A percentile compares a stretch with the other conserved stretches of the same genome.
These are phyloP conservation scores for Aureobasidium leucospermi DNA, from an alignment of 2,329 filamentous ascomycete species.

Conservation along the genomic window DNA sequence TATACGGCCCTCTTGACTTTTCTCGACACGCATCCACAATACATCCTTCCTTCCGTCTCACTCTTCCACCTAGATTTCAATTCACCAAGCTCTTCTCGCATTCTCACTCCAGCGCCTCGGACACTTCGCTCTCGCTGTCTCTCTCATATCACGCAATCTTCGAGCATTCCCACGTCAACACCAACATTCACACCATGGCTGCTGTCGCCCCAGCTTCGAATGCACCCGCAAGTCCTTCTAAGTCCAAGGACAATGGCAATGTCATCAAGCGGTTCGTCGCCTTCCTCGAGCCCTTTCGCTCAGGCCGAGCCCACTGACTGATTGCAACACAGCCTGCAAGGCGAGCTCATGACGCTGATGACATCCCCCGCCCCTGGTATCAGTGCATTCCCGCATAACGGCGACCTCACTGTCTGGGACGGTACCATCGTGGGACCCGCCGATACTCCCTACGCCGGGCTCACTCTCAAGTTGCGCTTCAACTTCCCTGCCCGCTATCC, in stretches of 20 bases:
- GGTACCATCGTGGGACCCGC: constrained; percentile 88
- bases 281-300: background rate
- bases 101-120: background rate
- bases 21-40: background rate
- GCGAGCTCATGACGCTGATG: constrained; percentile 98
- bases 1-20: background rate
- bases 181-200: constrained; percentile 21
- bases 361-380: constrained; percentile 86
- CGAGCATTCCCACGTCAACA: background rate
- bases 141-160: background rate
- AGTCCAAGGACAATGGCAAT: constrained; percentile 33
- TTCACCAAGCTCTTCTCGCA: background rate
- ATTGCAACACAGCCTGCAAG: constrained; percentile 64
- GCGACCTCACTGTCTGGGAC: constrained; percentile 86
- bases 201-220: constrained; percentile 22
- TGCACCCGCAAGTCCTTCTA: constrained; percentile 25
- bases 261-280: constrained; percentile 40
- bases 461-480: constrained; percentile 89
- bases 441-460: constrained; percentile 81
- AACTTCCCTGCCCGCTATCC: constrained; percentile 89
- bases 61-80: background rate
- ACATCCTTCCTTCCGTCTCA: background rate
- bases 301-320: background rate
- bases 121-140: background rate
- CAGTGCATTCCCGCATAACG: constrained; percentile 89